Conservation (phyloP, 2,329 filamentous ascomycete species). For the Cryphonectria nitschkei region DNA sequence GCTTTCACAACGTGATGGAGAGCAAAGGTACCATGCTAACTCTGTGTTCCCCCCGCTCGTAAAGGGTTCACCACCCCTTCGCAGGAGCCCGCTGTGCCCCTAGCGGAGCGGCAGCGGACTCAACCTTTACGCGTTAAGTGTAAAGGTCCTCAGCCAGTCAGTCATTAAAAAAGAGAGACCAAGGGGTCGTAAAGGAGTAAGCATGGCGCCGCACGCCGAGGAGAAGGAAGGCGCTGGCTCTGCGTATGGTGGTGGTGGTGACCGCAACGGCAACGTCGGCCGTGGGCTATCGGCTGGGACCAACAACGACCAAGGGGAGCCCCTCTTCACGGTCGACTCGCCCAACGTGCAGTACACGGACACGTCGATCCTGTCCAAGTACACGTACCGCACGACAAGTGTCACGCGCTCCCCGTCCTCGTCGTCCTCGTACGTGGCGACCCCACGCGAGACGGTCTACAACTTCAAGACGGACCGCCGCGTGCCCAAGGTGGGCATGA, state of each 20-base stretch:
- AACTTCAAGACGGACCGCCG: conserved; percentile 97
- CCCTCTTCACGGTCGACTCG: conserved; percentile 83
- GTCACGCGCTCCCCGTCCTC: conserved; percentile 70
- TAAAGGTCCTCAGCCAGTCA: conserved; percentile 27
- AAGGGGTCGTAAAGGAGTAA: conserved; percentile 32
- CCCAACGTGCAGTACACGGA: conserved; percentile 93
- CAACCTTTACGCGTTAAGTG: conserved; percentile 60
- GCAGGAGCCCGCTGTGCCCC: conserved; percentile 94
- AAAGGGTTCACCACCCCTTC: conserved; percentile 95
- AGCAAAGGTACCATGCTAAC: conserved; percentile 34
- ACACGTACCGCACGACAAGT: conserved; percentile 93
- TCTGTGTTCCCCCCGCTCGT: conserved; percentile 5
- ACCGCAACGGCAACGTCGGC: conserved; percentile 31
- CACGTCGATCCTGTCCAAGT: conserved; percentile 86
- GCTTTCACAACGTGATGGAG: neutral
- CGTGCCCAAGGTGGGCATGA: conserved; percentile 91
- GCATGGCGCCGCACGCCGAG: conserved; percentile 93
- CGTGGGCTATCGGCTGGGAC: conserved; percentile 46
- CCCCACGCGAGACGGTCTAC: conserved; percentile 86
- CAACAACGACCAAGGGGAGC: conserved; percentile 56
- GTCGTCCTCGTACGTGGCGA: conserved; percentile 76
- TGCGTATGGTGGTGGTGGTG: conserved; percentile 65
- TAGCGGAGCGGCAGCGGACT: conserved; percentile 81
- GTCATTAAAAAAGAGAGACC: conserved; percentile 35
- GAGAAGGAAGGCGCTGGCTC: conserved; percentile 53